A percentile compares a stretch with the other conserved stretches of the same genome.
phyloP scores from a whole-genome alignment of 225 moss, liverwort and hornwort genomes.

The Asterella californica region DNA sequence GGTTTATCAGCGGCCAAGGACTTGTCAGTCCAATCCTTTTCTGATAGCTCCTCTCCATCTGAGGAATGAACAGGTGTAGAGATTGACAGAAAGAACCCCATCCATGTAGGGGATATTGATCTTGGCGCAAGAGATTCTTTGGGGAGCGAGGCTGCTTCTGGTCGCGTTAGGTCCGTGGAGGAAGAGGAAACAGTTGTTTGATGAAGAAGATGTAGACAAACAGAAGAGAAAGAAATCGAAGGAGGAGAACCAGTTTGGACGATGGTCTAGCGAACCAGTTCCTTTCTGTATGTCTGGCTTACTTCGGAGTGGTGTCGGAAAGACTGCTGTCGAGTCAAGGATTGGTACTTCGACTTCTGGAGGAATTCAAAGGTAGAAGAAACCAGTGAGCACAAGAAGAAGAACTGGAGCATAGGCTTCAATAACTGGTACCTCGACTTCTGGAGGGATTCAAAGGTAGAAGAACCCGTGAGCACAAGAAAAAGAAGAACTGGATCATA shows the following conservation, averaged over 20 bases:
- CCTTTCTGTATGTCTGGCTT: conserved; percentile 37
- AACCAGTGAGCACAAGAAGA: conserved; percentile 16
- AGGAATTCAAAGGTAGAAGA: conserved; percentile 22
- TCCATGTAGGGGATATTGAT: no score
- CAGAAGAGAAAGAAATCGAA: conserved; percentile 7
- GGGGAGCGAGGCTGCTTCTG: neutral
- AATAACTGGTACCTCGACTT: no score
- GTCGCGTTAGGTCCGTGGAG: conserved; percentile 1
- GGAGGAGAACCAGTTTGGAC: neutral
- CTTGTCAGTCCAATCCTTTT: neutral
- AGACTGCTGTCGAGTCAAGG: conserved; percentile 31
- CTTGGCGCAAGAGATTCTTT: neutral
- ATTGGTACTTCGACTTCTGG: conserved; percentile 34
- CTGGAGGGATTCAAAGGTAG: no score
- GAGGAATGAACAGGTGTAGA: neutral
- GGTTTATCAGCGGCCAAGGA: neutral
- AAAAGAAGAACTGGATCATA: no score
- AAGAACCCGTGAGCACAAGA: no score
- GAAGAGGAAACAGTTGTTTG: conserved; percentile 2
- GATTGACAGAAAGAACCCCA: neutral
- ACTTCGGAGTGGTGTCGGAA: conserved; percentile 32
- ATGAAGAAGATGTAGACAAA: neutral
- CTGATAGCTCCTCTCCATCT: neutral
- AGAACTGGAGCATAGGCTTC: no score
- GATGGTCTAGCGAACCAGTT: conserved; percentile 16